These are phyloP conservation scores for Candida pseudocylindracea DNA, from an alignment of 1,139 yeast species.

Conservation along the genomic window DNA sequence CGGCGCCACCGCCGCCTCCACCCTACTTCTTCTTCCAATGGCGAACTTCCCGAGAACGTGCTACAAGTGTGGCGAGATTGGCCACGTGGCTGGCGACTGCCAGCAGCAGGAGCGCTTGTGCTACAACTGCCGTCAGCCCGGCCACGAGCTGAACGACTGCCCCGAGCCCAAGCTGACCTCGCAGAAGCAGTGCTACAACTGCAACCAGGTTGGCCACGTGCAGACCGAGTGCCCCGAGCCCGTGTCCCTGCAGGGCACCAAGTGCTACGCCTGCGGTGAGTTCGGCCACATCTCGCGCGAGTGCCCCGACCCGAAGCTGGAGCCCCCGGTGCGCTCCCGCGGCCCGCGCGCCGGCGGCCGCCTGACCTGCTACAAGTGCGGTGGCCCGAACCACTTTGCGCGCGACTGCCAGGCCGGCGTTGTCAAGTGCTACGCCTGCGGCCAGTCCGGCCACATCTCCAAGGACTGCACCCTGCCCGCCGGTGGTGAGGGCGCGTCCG, in stretches of 20 bases:
- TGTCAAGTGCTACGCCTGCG: constrained; percentile 82
- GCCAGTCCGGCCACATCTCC: constrained; percentile 73
- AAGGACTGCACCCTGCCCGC: constrained; percentile 47
- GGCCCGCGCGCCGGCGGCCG: constrained; percentile 9
- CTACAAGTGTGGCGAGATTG: constrained; percentile 83
- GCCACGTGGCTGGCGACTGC: constrained; percentile 81
- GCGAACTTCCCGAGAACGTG: constrained; percentile 56
- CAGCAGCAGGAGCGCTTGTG: constrained; percentile 67
- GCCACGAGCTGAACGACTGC: constrained; percentile 78
- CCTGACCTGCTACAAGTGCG: constrained; percentile 75
- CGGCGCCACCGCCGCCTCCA: no score
- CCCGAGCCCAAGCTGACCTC: constrained; percentile 70
- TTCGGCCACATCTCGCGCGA: constrained; percentile 69
- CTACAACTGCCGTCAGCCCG: constrained; percentile 83
- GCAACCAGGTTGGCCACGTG: constrained; percentile 54
- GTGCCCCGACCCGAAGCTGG: constrained; percentile 22
- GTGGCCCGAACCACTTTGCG: constrained; percentile 86
- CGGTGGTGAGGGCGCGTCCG: constrained; percentile 8
- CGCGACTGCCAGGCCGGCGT: constrained; percentile 65
- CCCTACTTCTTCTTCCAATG: not conserved
- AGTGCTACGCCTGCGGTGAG: constrained; percentile 38
- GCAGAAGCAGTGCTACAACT: constrained; percentile 76
- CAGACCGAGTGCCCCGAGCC: constrained; percentile 35
- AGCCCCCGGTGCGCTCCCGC: constrained; percentile 4
- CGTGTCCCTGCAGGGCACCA: constrained; percentile 16